These are phyloP conservation scores for Leccinum rimulosum DNA, from an alignment of 768 basidiomycete species.

Conservation along the genomic window DNA sequence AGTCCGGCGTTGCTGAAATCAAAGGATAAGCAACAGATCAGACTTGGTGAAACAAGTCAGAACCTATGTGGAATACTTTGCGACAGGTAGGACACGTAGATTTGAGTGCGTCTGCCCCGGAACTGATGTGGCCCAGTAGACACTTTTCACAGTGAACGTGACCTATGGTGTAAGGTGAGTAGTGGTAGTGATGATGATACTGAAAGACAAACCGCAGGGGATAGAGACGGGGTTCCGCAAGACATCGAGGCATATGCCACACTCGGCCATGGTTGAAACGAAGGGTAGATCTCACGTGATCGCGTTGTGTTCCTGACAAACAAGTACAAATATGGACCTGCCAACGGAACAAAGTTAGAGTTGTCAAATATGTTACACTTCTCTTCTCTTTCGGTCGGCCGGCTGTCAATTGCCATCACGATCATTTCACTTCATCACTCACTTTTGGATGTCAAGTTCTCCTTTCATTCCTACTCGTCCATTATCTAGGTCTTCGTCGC, in stretches of 20 bases:
- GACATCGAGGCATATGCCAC: conserved; percentile 59
- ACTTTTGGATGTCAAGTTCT: conserved; percentile 35
- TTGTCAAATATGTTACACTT: neutral
- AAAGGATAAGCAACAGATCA: neutral
- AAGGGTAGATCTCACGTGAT: conserved; percentile 21
- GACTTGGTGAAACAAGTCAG: conserved; percentile 9
- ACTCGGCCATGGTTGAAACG: conserved; percentile 39
- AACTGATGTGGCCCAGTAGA: conserved; percentile 36
- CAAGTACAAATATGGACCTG: conserved; percentile 24
- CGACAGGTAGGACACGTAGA: conserved; percentile 62
- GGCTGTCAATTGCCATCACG: conserved; percentile 19
- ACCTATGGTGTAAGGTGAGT: conserved; percentile 36
- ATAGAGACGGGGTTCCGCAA: conserved; percentile 55
- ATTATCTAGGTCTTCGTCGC: conserved; percentile 48
- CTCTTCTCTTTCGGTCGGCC: conserved; percentile 13
- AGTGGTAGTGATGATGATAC: neutral
- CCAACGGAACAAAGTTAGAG: neutral
- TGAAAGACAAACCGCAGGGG: conserved; percentile 54
- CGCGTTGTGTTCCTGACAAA: conserved; percentile 24
- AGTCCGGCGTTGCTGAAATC: conserved; percentile 44
- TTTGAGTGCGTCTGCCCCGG: conserved; percentile 33
- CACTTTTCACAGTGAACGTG: conserved; percentile 67
- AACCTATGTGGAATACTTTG: conserved; percentile 53
- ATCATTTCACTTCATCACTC: conserved; percentile 21
- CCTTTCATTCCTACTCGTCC: conserved; percentile 36